Evolutionary conservation across 176 grass and related monocot genomes (phyloP).

Genomic region (Oryza brachyantha): DNA sequence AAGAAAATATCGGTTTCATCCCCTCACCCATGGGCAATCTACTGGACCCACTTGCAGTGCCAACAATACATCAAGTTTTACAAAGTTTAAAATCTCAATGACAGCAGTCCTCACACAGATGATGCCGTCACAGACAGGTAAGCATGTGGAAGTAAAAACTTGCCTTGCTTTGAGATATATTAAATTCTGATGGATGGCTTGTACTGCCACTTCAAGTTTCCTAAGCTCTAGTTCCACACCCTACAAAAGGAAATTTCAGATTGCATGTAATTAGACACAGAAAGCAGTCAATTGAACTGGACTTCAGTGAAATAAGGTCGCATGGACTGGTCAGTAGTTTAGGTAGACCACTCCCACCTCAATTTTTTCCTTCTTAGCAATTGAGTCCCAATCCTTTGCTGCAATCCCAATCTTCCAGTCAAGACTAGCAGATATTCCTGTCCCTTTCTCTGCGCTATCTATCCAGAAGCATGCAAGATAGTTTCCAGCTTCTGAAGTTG

Average conservation of each 20-base stretch:
- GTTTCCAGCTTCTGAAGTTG: constrained; percentile 73
- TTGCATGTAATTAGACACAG: background rate
- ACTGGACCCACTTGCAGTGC: background rate
- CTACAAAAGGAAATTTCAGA: constrained; percentile 34
- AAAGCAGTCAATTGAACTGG: constrained; percentile 22
- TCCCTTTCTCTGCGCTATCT: constrained; percentile 54
- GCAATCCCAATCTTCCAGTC: constrained; percentile 95
- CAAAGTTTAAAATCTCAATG: background rate
- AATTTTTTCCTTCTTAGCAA: constrained; percentile 93
- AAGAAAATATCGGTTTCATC: background rate
- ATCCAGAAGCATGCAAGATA: constrained; percentile 91
- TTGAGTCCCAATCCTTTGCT: constrained; percentile 81
- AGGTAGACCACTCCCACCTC: constrained; percentile 42
- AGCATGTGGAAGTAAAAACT: background rate
- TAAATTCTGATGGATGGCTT: constrained; percentile 77
- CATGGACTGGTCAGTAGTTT: background rate
- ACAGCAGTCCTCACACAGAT: background rate
- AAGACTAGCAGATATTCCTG: constrained; percentile 57
- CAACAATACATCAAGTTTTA: background rate
- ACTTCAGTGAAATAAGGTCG: background rate
- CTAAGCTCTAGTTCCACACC: constrained; percentile 77
- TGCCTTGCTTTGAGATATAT: constrained; percentile 78
- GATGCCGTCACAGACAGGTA: background rate
- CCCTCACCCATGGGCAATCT: background rate
- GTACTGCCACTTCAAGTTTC: constrained; percentile 74